Base-by-base conservation (phyloP, 2,329 filamentous ascomycete species). In the Exophiala aquamarina region DNA sequence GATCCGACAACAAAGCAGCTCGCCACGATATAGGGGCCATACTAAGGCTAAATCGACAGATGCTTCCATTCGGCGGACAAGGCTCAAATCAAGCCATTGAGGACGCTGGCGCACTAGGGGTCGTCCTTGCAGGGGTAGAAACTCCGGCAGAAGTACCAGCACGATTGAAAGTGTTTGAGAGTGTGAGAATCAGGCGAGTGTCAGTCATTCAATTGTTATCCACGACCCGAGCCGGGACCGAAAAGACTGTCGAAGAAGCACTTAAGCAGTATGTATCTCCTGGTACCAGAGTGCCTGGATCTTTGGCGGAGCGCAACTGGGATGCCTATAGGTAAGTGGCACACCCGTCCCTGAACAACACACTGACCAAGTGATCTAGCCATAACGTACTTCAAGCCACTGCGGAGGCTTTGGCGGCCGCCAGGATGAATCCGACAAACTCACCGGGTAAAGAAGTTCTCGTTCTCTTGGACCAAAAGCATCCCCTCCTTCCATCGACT, bases 1-100 rank as follows among this genome's bases (percentile, higher is more conserved):
- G 17, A 21, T 39, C 32, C n/a, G 32, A 34, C 6, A 34, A 34
- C n/a, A 34, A n/a, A 34, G 17, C n/a, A 15, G 33, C 7, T 33
- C 17, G 31, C n/a, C 9, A 5, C 17, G 31, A 17, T 20, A 20
- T 19, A 38, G 10, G 7, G 8, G 19, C 11, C 21, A n/a, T 19
- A 21, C 23, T 26, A 26, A 26, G 6, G 23, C 6, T 26, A 26
- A 26, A 26, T 6, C 23, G 11, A 26, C 6, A 60, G 61, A 63
- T 63, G 60, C 55, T 62, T 17, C 61, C 60, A 11, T 61, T 62
- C 32, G 54, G 62, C 11, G 62, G 59, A 11, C 64, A 67, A 55
- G 63, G 62, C 1, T 57, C 62, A 7, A 63, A 63, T 28, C 61
- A 63, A 41, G 64, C 64, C 6, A 64, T 67, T 23, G 64, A 67